Conservation (phyloP, 2,329 filamentous ascomycete species). For the Simplicillium aogashimaense region DNA sequence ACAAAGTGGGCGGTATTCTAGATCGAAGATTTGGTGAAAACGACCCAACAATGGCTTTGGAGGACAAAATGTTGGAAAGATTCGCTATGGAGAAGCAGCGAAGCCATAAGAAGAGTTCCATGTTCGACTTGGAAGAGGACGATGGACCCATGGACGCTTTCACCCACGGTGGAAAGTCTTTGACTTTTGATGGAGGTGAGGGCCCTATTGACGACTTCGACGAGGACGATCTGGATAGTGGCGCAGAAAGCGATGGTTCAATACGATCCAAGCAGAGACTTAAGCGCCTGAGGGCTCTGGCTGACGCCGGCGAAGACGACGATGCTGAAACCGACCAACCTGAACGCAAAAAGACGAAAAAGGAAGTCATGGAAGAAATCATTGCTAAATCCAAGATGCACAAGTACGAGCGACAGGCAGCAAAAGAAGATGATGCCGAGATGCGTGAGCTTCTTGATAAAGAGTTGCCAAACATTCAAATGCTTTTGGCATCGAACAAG, state of each 20-base stretch:
- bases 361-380: slow-evolving; percentile 95
- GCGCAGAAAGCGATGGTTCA: slow-evolving; percentile 46
- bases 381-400: slow-evolving; percentile 94
- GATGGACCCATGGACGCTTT: slow-evolving; percentile 47
- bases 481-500: slow-evolving; percentile 49
- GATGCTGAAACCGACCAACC: slow-evolving; percentile 49
- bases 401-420: slow-evolving; percentile 88
- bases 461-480: slow-evolving; percentile 66
- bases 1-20: slow-evolving; percentile 85
- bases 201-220: slow-evolving; percentile 63
- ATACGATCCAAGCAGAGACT: slow-evolving; percentile 43
- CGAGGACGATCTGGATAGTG: slow-evolving; percentile 56
- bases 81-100: slow-evolving; percentile 83
- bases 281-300: slow-evolving; percentile 43
- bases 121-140: slow-evolving; percentile 88
- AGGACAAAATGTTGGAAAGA: slow-evolving; percentile 84
- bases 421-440: slow-evolving; percentile 89
- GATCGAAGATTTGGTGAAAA: slow-evolving; percentile 95
- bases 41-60: slow-evolving; percentile 84
- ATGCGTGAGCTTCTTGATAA: slow-evolving; percentile 76
- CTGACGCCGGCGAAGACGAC: slow-evolving; percentile 33
- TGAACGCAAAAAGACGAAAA: slow-evolving; percentile 85
- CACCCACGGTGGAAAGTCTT: slow-evolving; percentile 73
- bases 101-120: slow-evolving; percentile 62
- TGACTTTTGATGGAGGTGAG: slow-evolving; percentile 53